Evolutionary conservation across 495 filamentous ascomycete genomes (phyloP).

Genomic region (Daldinia caldariorum): DNA sequence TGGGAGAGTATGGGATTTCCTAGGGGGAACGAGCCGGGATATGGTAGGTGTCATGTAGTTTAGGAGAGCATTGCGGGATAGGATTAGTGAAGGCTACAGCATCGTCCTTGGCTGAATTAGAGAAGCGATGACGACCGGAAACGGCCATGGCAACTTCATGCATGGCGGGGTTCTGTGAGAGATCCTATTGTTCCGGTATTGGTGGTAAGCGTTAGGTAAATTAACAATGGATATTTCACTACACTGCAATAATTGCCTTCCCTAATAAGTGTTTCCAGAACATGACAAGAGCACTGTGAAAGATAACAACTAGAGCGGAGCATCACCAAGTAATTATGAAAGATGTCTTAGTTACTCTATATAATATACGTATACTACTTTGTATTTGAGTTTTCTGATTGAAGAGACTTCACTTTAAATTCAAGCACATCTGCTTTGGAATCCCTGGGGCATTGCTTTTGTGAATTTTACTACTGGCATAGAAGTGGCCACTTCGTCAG

Average conservation of each 20-base stretch:
- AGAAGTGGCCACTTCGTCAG: neutral
- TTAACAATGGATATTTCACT: too few species aligned
- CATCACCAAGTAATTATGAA: neutral
- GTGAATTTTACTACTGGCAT: neutral
- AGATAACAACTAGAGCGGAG: neutral
- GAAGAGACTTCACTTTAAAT: neutral
- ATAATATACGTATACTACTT: neutral
- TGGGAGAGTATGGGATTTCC: neutral
- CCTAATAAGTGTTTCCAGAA: too few species aligned
- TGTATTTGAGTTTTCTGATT: neutral
- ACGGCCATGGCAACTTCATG: neutral
- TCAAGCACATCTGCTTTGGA: neutral
- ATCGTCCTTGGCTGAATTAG: neutral
- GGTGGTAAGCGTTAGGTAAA: neutral
- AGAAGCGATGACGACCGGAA: neutral
- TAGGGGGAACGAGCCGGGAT: neutral
- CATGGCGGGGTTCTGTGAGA: neutral
- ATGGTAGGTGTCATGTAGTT: too few species aligned
- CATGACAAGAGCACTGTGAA: neutral
- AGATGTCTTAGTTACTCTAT: neutral
- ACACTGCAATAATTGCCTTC: too few species aligned
- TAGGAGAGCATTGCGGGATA: neutral
- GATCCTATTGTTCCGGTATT: neutral
- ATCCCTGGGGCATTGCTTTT: neutral
- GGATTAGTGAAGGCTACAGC: neutral